These are phyloP conservation scores for Pelargonium nanum DNA, from an alignment of 345 rosid species.

Conservation along the genomic window DNA sequence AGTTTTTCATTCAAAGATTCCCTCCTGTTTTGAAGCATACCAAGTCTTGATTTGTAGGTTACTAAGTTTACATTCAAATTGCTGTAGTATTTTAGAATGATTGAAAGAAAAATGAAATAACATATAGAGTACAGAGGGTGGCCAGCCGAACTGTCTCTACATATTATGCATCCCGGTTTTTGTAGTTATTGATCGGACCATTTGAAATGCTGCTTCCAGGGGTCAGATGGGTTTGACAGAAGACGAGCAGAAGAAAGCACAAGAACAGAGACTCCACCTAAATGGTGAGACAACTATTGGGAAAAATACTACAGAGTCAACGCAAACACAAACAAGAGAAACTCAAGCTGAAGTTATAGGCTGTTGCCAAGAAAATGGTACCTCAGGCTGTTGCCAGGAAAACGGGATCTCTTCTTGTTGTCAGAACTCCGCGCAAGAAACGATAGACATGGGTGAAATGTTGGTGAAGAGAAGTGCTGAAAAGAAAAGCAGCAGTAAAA, in stretches of 20 bases:
- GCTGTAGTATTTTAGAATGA: not conserved
- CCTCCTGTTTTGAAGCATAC: not conserved
- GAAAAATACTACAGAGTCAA: slow-evolving; percentile 17
- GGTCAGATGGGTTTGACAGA: slow-evolving; percentile 81
- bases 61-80: too few species aligned
- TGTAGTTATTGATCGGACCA: not conserved
- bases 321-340: slow-evolving; percentile 18
- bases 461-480: slow-evolving; percentile 23
- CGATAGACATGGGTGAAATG: slow-evolving; percentile 13
- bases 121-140: not conserved
- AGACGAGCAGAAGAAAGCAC: slow-evolving; percentile 59
- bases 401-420: slow-evolving; percentile 49
- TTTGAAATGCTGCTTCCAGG: slow-evolving; percentile 29
- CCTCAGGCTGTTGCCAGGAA: slow-evolving; percentile 46
- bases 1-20: not conserved
- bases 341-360: slow-evolving; percentile 31
- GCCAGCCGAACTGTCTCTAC: not conserved
- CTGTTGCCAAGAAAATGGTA: slow-evolving; percentile 47
- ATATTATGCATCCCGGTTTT: too few species aligned
- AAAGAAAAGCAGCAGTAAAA: slow-evolving; percentile 36
- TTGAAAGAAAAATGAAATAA: too few species aligned
- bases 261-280: slow-evolving; percentile 42
- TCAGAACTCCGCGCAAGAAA: slow-evolving; percentile 27
- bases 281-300: slow-evolving; percentile 23
- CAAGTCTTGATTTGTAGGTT: not conserved